phyloP scores from a whole-genome alignment of 345 rosid species.

The Brassica rapa region DNA sequence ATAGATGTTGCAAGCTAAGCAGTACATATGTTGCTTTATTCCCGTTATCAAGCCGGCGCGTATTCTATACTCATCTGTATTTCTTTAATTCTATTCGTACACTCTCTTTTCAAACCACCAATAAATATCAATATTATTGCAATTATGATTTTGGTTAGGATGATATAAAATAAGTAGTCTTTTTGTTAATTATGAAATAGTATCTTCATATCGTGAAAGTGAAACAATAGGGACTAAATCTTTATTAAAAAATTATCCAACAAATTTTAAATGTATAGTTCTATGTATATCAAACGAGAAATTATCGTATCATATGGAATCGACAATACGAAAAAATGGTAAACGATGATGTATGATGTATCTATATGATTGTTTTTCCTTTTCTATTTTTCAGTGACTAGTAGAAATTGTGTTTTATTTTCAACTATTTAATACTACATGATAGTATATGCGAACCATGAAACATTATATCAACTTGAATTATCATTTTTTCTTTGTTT shows the following conservation, averaged over 20 bases:
- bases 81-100: background rate
- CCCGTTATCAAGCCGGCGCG: slow-evolving; percentile 41
- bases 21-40: slow-evolving; percentile 28
- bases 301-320: background rate
- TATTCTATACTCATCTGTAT: slow-evolving; percentile 19
- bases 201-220: background rate
- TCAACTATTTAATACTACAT: background rate
- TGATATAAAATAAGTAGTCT: background rate
- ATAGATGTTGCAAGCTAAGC: slow-evolving; percentile 28
- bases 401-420: background rate
- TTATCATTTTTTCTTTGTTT: background rate
- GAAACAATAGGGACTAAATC: background rate
- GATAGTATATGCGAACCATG: background rate
- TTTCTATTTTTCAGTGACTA: background rate
- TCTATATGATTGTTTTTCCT: background rate
- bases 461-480: background rate
- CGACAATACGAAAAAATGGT: background rate
- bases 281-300: background rate
- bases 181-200: background rate
- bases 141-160: background rate
- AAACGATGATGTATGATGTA: background rate
- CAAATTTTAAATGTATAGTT: background rate
- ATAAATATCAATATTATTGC: background rate
- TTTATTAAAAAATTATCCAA: background rate
- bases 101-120: background rate